A percentile compares a stretch with the other conserved stretches of the same genome.
phyloP scores from a whole-genome alignment of 805 yeast species.

The Ogataea corticis region DNA sequence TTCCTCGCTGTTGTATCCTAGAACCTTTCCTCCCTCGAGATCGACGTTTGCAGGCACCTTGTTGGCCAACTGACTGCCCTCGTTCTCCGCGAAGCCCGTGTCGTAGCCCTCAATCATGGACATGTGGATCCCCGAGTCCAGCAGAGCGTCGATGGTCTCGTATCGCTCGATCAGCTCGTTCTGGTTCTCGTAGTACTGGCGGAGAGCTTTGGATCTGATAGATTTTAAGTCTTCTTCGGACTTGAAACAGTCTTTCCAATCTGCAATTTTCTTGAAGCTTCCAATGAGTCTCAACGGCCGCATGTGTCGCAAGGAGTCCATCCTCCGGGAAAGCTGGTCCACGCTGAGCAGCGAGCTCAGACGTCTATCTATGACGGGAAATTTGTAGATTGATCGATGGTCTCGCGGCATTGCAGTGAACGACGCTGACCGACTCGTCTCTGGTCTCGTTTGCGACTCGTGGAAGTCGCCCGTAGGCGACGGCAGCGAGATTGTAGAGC shows the following conservation, averaged over 20 bases:
- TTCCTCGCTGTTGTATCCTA: slow-evolving; percentile 48
- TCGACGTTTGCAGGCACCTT: slow-evolving; percentile 63
- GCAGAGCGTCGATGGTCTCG: slow-evolving; percentile 58
- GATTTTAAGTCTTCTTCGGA: slow-evolving; percentile 27
- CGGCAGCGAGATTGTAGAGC: slow-evolving; percentile 18
- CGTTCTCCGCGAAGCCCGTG: slow-evolving; percentile 30
- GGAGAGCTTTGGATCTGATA: slow-evolving; percentile 32
- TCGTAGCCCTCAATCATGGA: slow-evolving; percentile 65
- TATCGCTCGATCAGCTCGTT: slow-evolving; percentile 60
- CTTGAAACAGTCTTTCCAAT: slow-evolving; percentile 39
- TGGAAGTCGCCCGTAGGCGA: slow-evolving; percentile 17
- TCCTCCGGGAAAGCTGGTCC: slow-evolving; percentile 23
- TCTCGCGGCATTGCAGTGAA: slow-evolving; percentile 9
- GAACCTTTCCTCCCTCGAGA: slow-evolving; percentile 54
- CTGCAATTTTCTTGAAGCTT: slow-evolving; percentile 31
- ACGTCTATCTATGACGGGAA: slow-evolving; percentile 19
- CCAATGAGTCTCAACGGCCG: slow-evolving; percentile 53
- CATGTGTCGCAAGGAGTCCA: slow-evolving; percentile 40
- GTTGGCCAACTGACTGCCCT: slow-evolving; percentile 2
- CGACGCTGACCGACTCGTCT: slow-evolving; percentile 9
- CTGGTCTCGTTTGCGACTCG: neutral
- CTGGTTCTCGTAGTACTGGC: slow-evolving; percentile 54
- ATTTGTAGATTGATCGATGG: slow-evolving; percentile 20
- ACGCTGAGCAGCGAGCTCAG: slow-evolving; percentile 24
- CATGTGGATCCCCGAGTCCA: slow-evolving; percentile 71